A percentile compares a stretch with the other conserved stretches of the same genome.
Conservation (phyloP, 306 rosid species). For the Morella rubra region DNA sequence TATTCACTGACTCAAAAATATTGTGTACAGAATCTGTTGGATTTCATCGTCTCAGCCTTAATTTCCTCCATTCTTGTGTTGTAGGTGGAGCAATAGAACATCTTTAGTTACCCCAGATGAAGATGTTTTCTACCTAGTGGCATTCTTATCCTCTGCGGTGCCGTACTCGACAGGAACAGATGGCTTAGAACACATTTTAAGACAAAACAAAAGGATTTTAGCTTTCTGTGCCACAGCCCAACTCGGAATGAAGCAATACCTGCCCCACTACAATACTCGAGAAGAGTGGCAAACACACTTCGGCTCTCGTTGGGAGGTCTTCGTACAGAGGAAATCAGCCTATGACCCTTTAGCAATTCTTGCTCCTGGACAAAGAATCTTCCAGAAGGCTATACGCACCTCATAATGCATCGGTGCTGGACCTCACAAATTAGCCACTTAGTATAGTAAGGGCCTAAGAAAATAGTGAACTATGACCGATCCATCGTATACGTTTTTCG, state of each 20-base stretch:
- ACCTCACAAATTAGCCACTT: not conserved
- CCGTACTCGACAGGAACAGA: conserved; percentile 65
- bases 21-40: not conserved
- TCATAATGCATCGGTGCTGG: conserved; percentile 12
- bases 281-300: conserved; percentile 86
- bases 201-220: conserved; percentile 66
- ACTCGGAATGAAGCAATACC: conserved; percentile 73
- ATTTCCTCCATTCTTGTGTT: conserved; percentile 15
- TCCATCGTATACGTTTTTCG: conserved; percentile 16
- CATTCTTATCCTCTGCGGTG: conserved; percentile 72
- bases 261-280: conserved; percentile 68
- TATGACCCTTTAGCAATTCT: conserved; percentile 92
- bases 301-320: conserved; percentile 65
- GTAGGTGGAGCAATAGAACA: conserved; percentile 80
- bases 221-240: conserved; percentile 46
- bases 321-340: conserved; percentile 55
- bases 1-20: not conserved
- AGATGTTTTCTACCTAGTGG: conserved; percentile 77
- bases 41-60: not conserved
- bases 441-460: not conserved
- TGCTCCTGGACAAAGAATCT: conserved; percentile 91
- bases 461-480: conserved; percentile 18
- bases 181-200: conserved; percentile 56
- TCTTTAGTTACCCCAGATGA: conserved; percentile 88
- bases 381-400: conserved; percentile 59